These are phyloP conservation scores for Eudorina sp. DNA, from an alignment of 139 green algal genomes.

Conservation along the genomic window DNA sequence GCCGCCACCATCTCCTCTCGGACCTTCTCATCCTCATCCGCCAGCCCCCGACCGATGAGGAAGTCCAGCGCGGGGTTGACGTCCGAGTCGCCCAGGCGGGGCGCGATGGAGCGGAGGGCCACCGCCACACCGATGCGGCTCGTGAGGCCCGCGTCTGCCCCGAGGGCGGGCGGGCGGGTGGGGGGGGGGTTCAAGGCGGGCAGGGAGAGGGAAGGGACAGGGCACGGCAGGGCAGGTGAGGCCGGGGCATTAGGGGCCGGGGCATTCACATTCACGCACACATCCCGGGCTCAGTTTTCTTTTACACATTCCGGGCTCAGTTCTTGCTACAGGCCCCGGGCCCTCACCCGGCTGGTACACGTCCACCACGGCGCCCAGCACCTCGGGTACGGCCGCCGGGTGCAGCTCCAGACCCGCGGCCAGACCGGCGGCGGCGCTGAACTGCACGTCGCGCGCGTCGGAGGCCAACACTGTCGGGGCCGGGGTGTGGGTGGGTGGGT, in stretches of 20 bases:
- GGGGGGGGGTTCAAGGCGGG: no score
- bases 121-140: conserved; percentile 73
- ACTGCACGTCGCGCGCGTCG: conserved; percentile 63
- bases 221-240: no score
- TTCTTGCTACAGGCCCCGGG: not conserved
- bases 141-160: not conserved
- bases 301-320: no score
- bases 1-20: conserved; percentile 76
- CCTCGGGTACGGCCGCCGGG: conserved; percentile 24
- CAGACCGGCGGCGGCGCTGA: conserved; percentile 61
- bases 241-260: no score
- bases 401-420: conserved; percentile 56
- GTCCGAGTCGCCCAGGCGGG: conserved; percentile 65
- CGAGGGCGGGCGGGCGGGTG: not conserved
- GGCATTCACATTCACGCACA: no score
- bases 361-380: conserved; percentile 60
- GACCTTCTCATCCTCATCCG: conserved; percentile 71
- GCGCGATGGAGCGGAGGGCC: conserved; percentile 71
- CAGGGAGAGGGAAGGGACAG: no score
- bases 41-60: conserved; percentile 86
- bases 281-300: no score
- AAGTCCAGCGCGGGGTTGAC: conserved; percentile 84
- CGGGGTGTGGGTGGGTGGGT: conserved; percentile 14
- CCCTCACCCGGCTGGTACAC: conserved; percentile 38
- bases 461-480: conserved; percentile 26